These are phyloP conservation scores for Candida arabinofermentans DNA, from an alignment of 805 yeast genomes.

Conservation along the genomic window DNA sequence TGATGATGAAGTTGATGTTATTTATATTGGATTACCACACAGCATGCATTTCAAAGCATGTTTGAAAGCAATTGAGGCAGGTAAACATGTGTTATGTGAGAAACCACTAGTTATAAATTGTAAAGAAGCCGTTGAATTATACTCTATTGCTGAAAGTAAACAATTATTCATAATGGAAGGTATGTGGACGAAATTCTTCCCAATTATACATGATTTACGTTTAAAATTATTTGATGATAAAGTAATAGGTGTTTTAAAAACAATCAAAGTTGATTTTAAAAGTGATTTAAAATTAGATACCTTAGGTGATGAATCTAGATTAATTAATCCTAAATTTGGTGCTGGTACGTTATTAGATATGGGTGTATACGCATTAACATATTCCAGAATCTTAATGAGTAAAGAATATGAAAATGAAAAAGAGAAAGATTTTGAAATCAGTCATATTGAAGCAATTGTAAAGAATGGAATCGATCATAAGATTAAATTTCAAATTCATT, in stretches of 20 bases:
- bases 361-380: conserved; percentile 50
- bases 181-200: conserved; percentile 55
- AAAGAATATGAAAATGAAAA: conserved; percentile 29
- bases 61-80: conserved; percentile 36
- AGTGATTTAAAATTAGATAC: conserved; percentile 32
- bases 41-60: conserved; percentile 41
- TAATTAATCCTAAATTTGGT: conserved; percentile 43
- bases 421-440: conserved; percentile 10
- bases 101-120: conserved; percentile 50
- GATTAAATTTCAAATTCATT: conserved; percentile 34
- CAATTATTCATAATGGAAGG: conserved; percentile 54
- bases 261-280: conserved; percentile 42
- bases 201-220: conserved; percentile 36
- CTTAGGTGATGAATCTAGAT: conserved; percentile 32
- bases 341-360: conserved; percentile 57
- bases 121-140: conserved; percentile 39
- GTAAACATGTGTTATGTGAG: conserved; percentile 51
- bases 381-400: conserved; percentile 38
- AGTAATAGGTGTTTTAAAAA: conserved; percentile 42
- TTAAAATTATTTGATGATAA: conserved; percentile 36
- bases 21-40: conserved; percentile 56
- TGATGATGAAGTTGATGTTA: conserved; percentile 42
- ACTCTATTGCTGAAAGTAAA: conserved; percentile 40
- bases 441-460: conserved; percentile 34
- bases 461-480: conserved; percentile 42